A percentile compares a stretch with the other conserved stretches of the same genome.
Evolutionary conservation across 2,329 filamentous ascomycete genomes (phyloP).

Genomic region (Scopulariopsis brevicaulis): DNA sequence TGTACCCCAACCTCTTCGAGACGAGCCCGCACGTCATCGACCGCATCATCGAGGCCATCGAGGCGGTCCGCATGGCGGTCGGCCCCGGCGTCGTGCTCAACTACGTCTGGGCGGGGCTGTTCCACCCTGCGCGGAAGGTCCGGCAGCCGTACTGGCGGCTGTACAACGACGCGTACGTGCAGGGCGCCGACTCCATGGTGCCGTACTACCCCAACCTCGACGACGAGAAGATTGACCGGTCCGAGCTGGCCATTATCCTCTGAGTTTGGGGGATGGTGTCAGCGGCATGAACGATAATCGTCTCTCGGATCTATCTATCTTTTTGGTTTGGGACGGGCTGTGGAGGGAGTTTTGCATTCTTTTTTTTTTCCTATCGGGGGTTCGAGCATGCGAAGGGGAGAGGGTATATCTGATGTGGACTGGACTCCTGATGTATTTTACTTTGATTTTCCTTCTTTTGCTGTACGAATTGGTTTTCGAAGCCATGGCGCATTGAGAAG

Average conservation of each 20-base stretch:
- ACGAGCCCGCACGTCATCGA: constrained; percentile 98
- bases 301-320: background rate
- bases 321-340: background rate
- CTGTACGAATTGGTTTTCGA: background rate
- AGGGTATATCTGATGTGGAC: background rate
- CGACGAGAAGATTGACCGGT: constrained; percentile 66
- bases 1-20: constrained; percentile 96
- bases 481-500: background rate
- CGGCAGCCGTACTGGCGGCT: constrained; percentile 90
- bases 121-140: constrained; percentile 94
- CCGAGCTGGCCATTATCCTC: constrained; percentile 74
- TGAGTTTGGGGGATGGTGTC: constrained; percentile 25
- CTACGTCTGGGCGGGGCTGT: constrained; percentile 95
- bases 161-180: constrained; percentile 95
- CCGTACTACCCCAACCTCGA: constrained; percentile 88
- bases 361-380: background rate
- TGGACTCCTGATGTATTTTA: background rate
- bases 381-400: background rate
- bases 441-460: background rate
- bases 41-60: constrained; percentile 92
- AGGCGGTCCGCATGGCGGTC: constrained; percentile 87
- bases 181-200: constrained; percentile 86
- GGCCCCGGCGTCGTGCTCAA: constrained; percentile 91
- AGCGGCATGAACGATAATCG: background rate
- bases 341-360: background rate